Percentiles rank a stretch among this genome's conserved stretches.
Evolutionary conservation across 768 basidiomycete genomes (phyloP).

Genomic region (Mycena vulgaris): DNA sequence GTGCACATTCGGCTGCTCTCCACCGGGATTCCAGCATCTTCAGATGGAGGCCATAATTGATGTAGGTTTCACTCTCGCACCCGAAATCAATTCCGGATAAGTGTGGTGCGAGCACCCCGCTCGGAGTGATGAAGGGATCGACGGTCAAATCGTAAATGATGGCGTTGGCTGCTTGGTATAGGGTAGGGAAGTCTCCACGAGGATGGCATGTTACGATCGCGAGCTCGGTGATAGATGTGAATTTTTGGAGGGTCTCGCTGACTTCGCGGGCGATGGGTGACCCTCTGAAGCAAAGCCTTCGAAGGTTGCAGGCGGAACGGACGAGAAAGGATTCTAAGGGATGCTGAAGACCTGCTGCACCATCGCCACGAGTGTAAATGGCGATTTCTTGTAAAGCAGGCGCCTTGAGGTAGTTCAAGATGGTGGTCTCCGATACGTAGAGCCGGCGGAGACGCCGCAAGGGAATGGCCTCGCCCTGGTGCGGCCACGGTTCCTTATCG

Average conservation of each 20-base stretch:
- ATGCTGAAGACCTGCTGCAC: not conserved
- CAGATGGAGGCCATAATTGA: not conserved
- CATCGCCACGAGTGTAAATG: not conserved
- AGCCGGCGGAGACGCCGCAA: not conserved
- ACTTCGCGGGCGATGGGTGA: not conserved
- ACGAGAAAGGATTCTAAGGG: not conserved
- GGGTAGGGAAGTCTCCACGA: not conserved
- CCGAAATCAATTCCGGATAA: not conserved
- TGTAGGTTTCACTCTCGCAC: not conserved
- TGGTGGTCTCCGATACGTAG: not conserved
- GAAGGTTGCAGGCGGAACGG: not conserved
- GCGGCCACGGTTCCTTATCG: not conserved
- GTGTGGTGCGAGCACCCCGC: not conserved
- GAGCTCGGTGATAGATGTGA: not conserved
- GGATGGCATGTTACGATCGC: not conserved
- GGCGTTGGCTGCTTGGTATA: not conserved
- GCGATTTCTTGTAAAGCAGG: conserved; percentile 2
- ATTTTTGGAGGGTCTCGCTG: not conserved
- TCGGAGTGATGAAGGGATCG: not conserved
- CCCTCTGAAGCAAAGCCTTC: not conserved
- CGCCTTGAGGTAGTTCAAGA: not conserved
- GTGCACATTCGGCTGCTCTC: not conserved
- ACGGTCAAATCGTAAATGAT: not conserved
- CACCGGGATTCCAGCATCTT: conserved; percentile 3
- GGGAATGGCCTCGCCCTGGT: not conserved